Conservation (phyloP, 78 protist genomes). For the Monosiga brevicollis region DNA sequence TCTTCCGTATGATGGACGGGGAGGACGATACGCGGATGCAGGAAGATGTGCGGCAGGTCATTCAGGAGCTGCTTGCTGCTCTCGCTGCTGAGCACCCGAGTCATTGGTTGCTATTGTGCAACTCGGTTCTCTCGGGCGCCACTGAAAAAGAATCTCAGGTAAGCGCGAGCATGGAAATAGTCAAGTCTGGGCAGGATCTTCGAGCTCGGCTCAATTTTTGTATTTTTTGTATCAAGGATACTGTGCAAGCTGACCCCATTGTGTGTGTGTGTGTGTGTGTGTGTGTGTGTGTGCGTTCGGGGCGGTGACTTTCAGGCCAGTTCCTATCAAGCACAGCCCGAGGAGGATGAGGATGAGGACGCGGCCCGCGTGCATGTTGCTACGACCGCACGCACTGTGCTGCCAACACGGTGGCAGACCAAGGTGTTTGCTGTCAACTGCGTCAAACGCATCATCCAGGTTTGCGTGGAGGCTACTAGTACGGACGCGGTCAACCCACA, state of each 20-base stretch:
- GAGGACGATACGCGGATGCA: background rate
- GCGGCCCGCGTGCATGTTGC: background rate
- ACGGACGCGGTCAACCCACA: background rate
- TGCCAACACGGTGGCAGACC: background rate
- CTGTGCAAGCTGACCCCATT: no score
- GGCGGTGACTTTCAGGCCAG: no score
- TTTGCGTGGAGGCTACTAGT: background rate
- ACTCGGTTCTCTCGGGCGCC: background rate
- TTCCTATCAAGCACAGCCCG: no score
- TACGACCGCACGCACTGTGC: background rate
- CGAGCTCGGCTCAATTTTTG: no score
- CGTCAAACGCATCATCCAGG: background rate
- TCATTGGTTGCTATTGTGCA: background rate
- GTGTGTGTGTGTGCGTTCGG: background rate
- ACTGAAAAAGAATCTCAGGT: background rate
- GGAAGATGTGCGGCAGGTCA: background rate
- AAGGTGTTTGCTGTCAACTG: constrained; percentile 4
- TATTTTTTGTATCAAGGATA: no score
- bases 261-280: background rate
- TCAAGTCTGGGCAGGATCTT: no score
- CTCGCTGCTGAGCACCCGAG: background rate
- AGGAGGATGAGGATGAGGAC: background rate
- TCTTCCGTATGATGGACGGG: background rate
- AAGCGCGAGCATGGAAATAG: background rate
- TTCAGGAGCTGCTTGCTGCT: background rate